Evolutionary conservation across 2,329 filamentous ascomycete genomes (phyloP).

Genomic region (Nigrograna mackinnonii): DNA sequence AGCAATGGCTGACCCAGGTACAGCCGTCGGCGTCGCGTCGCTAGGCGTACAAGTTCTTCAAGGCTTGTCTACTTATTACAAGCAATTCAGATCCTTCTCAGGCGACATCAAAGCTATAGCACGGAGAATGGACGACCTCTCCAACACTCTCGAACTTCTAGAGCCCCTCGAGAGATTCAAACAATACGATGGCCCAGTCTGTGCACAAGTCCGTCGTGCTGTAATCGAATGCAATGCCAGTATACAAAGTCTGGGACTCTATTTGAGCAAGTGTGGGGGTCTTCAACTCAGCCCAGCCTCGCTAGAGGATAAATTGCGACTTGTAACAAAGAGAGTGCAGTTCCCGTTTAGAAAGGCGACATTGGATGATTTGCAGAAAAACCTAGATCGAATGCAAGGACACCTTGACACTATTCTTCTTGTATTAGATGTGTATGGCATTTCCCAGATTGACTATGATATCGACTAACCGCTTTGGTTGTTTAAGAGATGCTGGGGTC

Average conservation of each 20-base stretch:
- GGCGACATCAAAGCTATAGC: constrained; percentile 3
- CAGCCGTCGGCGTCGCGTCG: constrained; percentile 9
- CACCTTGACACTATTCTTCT: constrained; percentile 5
- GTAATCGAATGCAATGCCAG: constrained; percentile 1
- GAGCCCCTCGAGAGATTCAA: constrained; percentile 3
- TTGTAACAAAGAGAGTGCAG: constrained; percentile 2
- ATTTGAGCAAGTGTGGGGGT: constrained; percentile 5
- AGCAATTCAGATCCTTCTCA: constrained; percentile 5
- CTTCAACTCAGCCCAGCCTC: neutral
- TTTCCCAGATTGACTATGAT: neutral
- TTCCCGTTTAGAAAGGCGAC: constrained; percentile 9
- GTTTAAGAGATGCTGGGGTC: constrained; percentile 3
- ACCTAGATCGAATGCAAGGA: constrained; percentile 4
- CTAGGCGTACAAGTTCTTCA: constrained; percentile 11
- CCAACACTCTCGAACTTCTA: constrained; percentile 2
- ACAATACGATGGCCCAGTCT: constrained; percentile 2
- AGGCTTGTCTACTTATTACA: constrained; percentile 10
- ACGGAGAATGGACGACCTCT: constrained; percentile 3
- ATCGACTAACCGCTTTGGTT: neutral
- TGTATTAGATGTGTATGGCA: constrained; percentile 3
- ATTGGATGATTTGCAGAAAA: constrained; percentile 3
- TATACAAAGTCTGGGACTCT: constrained; percentile 1
- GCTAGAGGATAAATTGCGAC: neutral
- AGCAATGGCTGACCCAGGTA: constrained; percentile 9
- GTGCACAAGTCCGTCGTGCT: constrained; percentile 2